Evolutionary conservation across 2,329 filamentous ascomycete species (phyloP).

Genomic region (Daldinia sp.): DNA sequence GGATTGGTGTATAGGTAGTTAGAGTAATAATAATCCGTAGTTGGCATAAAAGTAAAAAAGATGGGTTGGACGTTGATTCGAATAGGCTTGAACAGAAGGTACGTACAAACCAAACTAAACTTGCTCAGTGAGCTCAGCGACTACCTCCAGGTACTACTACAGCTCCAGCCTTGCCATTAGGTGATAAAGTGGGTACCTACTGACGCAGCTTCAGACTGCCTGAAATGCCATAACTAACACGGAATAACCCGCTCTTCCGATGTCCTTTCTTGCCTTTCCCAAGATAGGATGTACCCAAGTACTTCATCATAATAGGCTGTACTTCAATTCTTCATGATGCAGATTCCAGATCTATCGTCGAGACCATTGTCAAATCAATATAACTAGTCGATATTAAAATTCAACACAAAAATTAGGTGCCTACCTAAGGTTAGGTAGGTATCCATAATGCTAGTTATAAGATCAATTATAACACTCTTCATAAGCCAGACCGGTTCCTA

Average conservation of each 20-base stretch:
- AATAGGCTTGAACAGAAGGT: background rate
- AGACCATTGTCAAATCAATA: background rate
- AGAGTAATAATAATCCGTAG: background rate
- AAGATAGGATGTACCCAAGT: slow-evolving; percentile 2
- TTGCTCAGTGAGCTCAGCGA: slow-evolving; percentile 18
- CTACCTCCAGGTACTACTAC: slow-evolving; percentile 7
- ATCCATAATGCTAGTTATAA: background rate
- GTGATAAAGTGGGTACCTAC: slow-evolving; percentile 28
- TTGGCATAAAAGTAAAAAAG: no score
- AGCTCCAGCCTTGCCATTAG: slow-evolving; percentile 35
- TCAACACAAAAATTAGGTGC: no score
- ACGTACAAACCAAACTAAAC: slow-evolving; percentile 15
- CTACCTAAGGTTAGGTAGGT: no score
- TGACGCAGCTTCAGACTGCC: slow-evolving; percentile 34
- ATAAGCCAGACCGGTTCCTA: background rate
- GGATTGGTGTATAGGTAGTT: background rate
- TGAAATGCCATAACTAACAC: slow-evolving; percentile 11
- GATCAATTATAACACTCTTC: background rate
- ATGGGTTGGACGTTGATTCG: background rate
- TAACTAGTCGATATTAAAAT: background rate
- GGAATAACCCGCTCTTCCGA: slow-evolving; percentile 17
- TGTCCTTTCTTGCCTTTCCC: background rate
- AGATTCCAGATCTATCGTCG: background rate
- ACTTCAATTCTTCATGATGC: background rate
- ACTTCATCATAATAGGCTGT: background rate